Conservation (phyloP, 495 filamentous ascomycete genomes). For the Cladorrhinum samala region DNA sequence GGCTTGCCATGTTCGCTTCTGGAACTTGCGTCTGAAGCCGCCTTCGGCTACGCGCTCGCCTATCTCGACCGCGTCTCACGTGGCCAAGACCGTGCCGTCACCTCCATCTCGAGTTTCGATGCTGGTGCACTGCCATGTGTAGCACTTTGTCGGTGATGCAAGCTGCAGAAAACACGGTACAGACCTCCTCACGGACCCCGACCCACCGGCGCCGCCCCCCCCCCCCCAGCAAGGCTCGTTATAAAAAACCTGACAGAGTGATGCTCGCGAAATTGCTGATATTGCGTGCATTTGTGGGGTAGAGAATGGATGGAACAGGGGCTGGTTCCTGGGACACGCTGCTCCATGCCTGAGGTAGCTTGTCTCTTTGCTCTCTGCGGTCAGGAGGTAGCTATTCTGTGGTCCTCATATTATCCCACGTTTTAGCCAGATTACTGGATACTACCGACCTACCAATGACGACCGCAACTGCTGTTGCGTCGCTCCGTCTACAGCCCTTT, state of each 20-base stretch:
- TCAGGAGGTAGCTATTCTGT: constrained; percentile 4
- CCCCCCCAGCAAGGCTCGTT: background rate
- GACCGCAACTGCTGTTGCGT: background rate
- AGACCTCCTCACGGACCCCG: constrained; percentile 14
- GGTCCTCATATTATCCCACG: constrained; percentile 14
- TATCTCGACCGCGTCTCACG: constrained; percentile 16
- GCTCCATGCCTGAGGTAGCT: background rate
- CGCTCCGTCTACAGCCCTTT: background rate
- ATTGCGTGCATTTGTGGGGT: constrained; percentile 37
- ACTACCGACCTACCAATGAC: constrained; percentile 17
- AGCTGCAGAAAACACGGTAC: background rate
- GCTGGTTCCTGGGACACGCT: constrained; percentile 11
- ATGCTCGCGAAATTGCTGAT: constrained; percentile 18
- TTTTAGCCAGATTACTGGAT: constrained; percentile 33
- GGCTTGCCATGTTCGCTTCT: constrained; percentile 2
- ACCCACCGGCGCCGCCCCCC: constrained; percentile 17
- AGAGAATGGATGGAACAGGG: constrained; percentile 14
- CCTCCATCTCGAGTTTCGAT: constrained; percentile 9
- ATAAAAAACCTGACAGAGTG: constrained; percentile 14
- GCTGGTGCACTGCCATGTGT: constrained; percentile 4
- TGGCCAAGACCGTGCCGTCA: constrained; percentile 11
- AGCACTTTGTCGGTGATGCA: background rate
- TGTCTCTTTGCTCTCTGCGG: too few relatives aligned
- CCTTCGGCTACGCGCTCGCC: constrained; percentile 8
- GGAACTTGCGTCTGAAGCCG: background rate